Base-by-base conservation (phyloP, 1,284 basidiomycete genomes). In the Ustilago tritici region DNA sequence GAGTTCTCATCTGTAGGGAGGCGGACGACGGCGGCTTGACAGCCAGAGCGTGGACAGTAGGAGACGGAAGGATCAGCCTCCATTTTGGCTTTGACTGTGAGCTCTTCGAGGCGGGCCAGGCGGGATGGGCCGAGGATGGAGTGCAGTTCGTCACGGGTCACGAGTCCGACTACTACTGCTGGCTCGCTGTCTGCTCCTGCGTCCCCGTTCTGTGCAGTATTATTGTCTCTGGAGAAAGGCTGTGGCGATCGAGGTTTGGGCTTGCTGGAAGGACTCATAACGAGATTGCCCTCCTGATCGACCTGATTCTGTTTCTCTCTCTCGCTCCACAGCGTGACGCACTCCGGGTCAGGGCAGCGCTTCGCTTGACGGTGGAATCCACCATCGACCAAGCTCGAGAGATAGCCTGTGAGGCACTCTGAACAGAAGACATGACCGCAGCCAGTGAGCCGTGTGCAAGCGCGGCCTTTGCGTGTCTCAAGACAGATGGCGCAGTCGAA, bases 401-500 rank as follows among this genome's bases (percentile, higher is more conserved):
- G 65, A 38, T 80, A 80, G 36, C 61, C 65, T 2, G 65, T 54
- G 7, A 80, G 66, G 50, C 78, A 80, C 1, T 71, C 71, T 11
- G 63, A 72, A 69, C 78, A 80, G 19, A 80, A 80, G 17, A 80
- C 69, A 56, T 80, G 78, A 7, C 69, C 71, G 38, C 78, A 80
- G 10, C 71, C 75, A 0, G 41, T 31, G 15, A 80, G 60, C 40
- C 56, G 50, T 4, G 57, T 70, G 56, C 78, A 80, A 5, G 65
- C 55, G 46, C 64, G 53, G 12, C 78, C 78, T 40, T 80, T 80
- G 23, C 68, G 65, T 1, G 70, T 70, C 46, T 80, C 78, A 23
- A 80, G 71, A 41, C 78, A 80, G 56, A 80, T 80, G 52, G 65
- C 71, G 46, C 78, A 80, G 40, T 75, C 68, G 56, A 80, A 80